Conservation (phyloP, 306 rosid genomes). For the Vigna unguiculata region DNA sequence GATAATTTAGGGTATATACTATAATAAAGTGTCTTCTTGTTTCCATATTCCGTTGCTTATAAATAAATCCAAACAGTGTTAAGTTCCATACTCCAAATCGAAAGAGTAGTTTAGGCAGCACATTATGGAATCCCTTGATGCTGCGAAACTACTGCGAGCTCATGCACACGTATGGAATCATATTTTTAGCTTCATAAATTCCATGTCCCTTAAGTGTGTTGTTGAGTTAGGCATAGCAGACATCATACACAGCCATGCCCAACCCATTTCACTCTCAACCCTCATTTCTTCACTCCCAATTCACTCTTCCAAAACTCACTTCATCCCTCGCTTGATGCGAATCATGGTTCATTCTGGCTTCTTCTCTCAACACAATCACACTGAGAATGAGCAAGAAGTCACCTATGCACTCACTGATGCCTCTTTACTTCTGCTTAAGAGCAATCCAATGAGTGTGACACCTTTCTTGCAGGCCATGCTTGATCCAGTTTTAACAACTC, state of each 20-base stretch:
- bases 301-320: background rate
- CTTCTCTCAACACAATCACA: background rate
- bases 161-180: conserved; percentile 36
- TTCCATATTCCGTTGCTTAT: too few relatives aligned
- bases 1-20: too few relatives aligned
- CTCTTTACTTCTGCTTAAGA: conserved; percentile 11
- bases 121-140: conserved; percentile 21
- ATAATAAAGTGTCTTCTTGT: too few relatives aligned
- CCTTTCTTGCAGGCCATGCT: background rate
- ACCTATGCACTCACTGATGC: conserved; percentile 8
- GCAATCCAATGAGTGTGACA: background rate
- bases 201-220: conserved; percentile 40
- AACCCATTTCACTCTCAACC: conserved; percentile 31
- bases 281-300: conserved; percentile 38
- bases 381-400: background rate
- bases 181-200: conserved; percentile 36
- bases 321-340: conserved; percentile 30
- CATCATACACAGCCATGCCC: conserved; percentile 36
- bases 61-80: background rate
- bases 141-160: conserved; percentile 30
- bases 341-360: conserved; percentile 30
- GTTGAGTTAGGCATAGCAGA: conserved; percentile 44
- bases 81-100: background rate
- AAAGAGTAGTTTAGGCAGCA: background rate
- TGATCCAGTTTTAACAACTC: background rate